Evolutionary conservation across 108 stramenopile genomes (phyloP).

Genomic region (Fragilaria radians): DNA sequence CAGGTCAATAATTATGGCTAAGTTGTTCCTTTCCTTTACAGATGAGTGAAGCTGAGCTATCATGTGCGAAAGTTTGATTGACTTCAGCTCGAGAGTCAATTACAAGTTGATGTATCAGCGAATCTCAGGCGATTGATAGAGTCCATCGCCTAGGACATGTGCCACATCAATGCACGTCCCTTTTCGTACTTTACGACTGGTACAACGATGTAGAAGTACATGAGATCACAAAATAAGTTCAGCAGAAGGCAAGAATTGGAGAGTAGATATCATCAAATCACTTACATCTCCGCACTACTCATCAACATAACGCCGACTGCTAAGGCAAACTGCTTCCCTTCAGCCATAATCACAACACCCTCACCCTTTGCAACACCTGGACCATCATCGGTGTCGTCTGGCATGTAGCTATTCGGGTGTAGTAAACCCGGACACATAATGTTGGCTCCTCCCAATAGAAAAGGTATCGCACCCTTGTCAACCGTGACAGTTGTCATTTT

Average conservation of each 20-base stretch:
- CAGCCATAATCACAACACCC: conserved; percentile 86
- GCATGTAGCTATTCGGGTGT: conserved; percentile 76
- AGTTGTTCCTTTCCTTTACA: not conserved
- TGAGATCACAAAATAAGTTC: no score
- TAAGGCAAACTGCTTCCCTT: conserved; percentile 90
- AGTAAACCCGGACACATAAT: conserved; percentile 98
- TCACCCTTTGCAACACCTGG: conserved; percentile 66
- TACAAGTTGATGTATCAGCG: conserved; percentile 3
- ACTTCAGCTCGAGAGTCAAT: not conserved
- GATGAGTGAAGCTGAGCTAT: not conserved
- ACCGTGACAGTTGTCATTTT: conserved; percentile 64
- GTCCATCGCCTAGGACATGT: conserved; percentile 92
- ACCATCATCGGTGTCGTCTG: conserved; percentile 60
- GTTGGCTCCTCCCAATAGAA: conserved; percentile 93
- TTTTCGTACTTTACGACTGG: conserved; percentile 76
- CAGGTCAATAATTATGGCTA: not conserved
- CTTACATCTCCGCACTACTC: conserved; percentile 83
- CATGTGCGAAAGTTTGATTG: not conserved
- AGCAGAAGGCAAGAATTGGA: no score
- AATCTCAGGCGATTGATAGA: conserved; percentile 70
- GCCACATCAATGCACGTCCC: conserved; percentile 87
- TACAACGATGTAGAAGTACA: no score
- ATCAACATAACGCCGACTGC: conserved; percentile 90
- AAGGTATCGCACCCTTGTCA: conserved; percentile 94
- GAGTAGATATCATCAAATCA: no score